Percentiles rank a stretch among this genome's conserved stretches.
Conservation (phyloP, 495 filamentous ascomycete species). For the Podospora fimiseda region DNA sequence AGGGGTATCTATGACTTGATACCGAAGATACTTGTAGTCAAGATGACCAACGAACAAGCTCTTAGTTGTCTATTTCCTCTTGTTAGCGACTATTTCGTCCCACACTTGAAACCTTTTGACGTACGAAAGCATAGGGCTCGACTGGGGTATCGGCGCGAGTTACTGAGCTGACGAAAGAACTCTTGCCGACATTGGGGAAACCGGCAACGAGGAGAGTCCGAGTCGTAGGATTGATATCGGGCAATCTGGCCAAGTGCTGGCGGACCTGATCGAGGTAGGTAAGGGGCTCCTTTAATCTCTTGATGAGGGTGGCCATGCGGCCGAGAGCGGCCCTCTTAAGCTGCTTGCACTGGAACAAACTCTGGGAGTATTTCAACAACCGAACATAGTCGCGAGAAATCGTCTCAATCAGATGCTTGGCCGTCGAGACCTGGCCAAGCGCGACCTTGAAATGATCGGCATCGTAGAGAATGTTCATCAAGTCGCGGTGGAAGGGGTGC, state of each 20-base stretch:
- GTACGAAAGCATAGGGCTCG: slow-evolving; percentile 86
- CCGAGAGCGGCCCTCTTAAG: slow-evolving; percentile 53
- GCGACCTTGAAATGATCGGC: slow-evolving; percentile 97
- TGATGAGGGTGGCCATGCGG: slow-evolving; percentile 94
- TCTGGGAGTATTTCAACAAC: slow-evolving; percentile 84
- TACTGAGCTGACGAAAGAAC: slow-evolving; percentile 84
- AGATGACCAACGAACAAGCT: slow-evolving; percentile 96
- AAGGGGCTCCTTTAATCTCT: slow-evolving; percentile 86
- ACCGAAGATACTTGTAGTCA: slow-evolving; percentile 76
- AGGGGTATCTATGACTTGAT: slow-evolving; percentile 68
- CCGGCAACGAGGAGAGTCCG: slow-evolving; percentile 92
- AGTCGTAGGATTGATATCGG: slow-evolving; percentile 95
- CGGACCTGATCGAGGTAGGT: slow-evolving; percentile 96
- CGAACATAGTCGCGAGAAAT: slow-evolving; percentile 92
- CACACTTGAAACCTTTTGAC: not conserved
- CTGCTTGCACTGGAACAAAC: slow-evolving; percentile 63
- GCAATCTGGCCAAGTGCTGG: slow-evolving; percentile 93
- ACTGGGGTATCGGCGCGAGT: slow-evolving; percentile 95
- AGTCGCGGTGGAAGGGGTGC: slow-evolving; percentile 84
- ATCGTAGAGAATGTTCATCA: slow-evolving; percentile 64
- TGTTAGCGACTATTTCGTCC: not conserved
- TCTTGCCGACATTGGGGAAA: slow-evolving; percentile 97
- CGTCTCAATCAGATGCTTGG: slow-evolving; percentile 93
- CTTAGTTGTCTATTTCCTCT: slow-evolving; percentile 63
- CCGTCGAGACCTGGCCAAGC: slow-evolving; percentile 89